A percentile compares a stretch with the other conserved stretches of the same genome.
These are phyloP conservation scores for Alnus glutinosa DNA, from an alignment of 306 rosid species.

Conservation along the genomic window DNA sequence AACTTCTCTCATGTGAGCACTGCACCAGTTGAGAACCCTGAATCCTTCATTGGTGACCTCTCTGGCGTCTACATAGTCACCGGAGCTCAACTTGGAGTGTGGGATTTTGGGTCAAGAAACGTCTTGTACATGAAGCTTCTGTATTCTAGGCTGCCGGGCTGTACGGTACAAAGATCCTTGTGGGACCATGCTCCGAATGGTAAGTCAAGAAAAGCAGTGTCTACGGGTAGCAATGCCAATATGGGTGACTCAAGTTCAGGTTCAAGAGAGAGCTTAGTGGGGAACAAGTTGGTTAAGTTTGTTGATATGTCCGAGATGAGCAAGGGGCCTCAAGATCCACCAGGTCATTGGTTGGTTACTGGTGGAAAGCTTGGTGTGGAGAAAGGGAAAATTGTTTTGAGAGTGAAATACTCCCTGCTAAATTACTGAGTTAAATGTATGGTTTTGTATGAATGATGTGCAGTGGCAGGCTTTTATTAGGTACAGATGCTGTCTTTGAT, in stretches of 20 bases:
- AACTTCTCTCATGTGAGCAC: constrained; percentile 87
- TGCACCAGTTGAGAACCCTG: constrained; percentile 77
- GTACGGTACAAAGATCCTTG: constrained; percentile 70
- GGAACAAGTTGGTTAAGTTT: constrained; percentile 56
- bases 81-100: constrained; percentile 87
- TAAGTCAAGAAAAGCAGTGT: constrained; percentile 30
- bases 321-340: constrained; percentile 70
- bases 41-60: constrained; percentile 58
- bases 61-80: constrained; percentile 68
- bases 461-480: constrained; percentile 44
- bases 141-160: constrained; percentile 70
- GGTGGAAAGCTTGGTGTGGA: constrained; percentile 91
- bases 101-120: constrained; percentile 80
- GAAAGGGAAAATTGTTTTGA: constrained; percentile 66
- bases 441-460: constrained; percentile 40
- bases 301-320: constrained; percentile 63
- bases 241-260: constrained; percentile 37
- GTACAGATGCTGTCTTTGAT: constrained; percentile 26
- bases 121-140: constrained; percentile 80
- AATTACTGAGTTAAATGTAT: constrained; percentile 49
- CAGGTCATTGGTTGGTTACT: constrained; percentile 91
- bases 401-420: constrained; percentile 81
- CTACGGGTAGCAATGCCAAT: constrained; percentile 33
- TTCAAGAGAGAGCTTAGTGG: constrained; percentile 41
- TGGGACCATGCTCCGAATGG: constrained; percentile 65